Evolutionary conservation across 352 stramenopile genomes (phyloP).

Genomic region (Globisporangium mamillatum): DNA sequence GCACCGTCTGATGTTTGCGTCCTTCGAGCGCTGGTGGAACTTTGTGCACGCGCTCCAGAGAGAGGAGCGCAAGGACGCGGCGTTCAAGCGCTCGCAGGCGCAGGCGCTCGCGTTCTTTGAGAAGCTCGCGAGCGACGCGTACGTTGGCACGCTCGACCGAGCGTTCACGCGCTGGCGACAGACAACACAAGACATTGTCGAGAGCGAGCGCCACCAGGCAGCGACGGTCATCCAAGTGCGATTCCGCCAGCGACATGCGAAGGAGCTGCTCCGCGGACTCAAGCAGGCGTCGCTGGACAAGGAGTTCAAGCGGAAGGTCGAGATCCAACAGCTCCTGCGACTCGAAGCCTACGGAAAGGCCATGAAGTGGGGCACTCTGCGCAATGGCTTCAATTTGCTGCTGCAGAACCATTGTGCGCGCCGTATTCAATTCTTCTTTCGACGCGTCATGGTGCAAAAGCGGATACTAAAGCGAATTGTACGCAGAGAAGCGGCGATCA

Average conservation of each 20-base stretch:
- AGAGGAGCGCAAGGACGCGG: constrained; percentile 25
- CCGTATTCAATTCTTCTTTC: constrained; percentile 50
- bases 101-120: constrained; percentile 49
- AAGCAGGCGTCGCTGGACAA: constrained; percentile 39
- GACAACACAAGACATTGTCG: constrained; percentile 8
- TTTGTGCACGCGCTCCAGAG: constrained; percentile 17
- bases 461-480: constrained; percentile 25
- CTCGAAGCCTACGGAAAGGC: constrained; percentile 55
- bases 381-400: constrained; percentile 52
- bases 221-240: constrained; percentile 45
- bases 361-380: constrained; percentile 57
- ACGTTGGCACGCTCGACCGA: constrained; percentile 41
- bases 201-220: constrained; percentile 27
- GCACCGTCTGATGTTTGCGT: constrained; percentile 44
- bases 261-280: constrained; percentile 29
- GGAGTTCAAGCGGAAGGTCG: constrained; percentile 33
- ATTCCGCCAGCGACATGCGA: constrained; percentile 36
- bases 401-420: constrained; percentile 45
- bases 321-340: constrained; percentile 45
- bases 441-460: constrained; percentile 30
- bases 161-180: constrained; percentile 36
- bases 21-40: constrained; percentile 42
- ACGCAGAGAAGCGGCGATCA: constrained; percentile 23
- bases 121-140: constrained; percentile 51
- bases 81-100: constrained; percentile 28